phyloP scores from a whole-genome alignment of 352 stramenopile species.

The Phytopythium kandeliae region DNA sequence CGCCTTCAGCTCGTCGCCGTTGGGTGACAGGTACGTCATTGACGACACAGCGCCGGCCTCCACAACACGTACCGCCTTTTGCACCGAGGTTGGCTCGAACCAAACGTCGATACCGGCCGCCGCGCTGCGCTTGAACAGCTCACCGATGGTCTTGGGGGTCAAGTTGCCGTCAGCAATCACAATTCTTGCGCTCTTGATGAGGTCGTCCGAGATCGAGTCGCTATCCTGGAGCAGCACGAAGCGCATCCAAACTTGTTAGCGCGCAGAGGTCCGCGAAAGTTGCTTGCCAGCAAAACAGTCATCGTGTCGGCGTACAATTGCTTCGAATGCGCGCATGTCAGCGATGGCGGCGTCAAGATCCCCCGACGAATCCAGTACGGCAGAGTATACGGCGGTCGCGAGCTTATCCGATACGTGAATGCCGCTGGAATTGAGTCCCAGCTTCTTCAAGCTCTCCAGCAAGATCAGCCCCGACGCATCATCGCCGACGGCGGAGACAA shows the following conservation, averaged over 20 bases:
- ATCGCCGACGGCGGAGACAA: constrained; percentile 80
- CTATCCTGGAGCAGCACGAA: constrained; percentile 28
- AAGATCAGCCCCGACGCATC: constrained; percentile 71
- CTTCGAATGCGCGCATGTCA: constrained; percentile 80
- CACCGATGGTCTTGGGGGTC: constrained; percentile 27
- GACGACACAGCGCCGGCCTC: constrained; percentile 35
- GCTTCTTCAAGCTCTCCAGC: constrained; percentile 52
- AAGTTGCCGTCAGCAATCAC: constrained; percentile 82
- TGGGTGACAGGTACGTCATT: constrained; percentile 74
- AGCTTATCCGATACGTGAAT: constrained; percentile 45
- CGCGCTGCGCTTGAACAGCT: constrained; percentile 45
- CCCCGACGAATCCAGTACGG: constrained; percentile 63
- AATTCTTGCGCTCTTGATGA: constrained; percentile 41
- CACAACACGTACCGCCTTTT: constrained; percentile 69
- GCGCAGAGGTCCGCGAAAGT: no score
- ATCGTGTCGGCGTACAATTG: constrained; percentile 46
- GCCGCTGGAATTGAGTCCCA: constrained; percentile 56
- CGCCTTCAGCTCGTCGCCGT: constrained; percentile 62
- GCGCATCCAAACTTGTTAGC: no score
- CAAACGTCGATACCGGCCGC: constrained; percentile 39
- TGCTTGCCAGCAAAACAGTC: not conserved
- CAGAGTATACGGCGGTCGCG: constrained; percentile 82
- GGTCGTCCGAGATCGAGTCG: constrained; percentile 27
- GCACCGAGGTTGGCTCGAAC: constrained; percentile 85
- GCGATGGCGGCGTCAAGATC: constrained; percentile 84